Evolutionary conservation across 2,329 filamentous ascomycete species (phyloP).

Genomic region (Nectriaceae sp.): DNA sequence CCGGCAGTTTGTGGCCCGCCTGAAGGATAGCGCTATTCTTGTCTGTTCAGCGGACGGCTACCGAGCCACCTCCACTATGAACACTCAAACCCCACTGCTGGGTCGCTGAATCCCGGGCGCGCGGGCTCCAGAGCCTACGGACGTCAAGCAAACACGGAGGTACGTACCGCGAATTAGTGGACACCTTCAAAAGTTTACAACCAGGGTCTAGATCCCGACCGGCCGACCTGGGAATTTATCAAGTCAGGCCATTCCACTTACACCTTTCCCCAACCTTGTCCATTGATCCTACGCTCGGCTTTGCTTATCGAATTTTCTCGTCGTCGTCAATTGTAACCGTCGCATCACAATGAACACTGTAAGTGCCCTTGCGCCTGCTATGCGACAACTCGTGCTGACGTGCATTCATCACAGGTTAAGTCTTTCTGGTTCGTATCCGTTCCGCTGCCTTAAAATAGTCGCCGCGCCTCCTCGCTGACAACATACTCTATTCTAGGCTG

Average conservation of each 20-base stretch:
- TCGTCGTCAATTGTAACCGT: conserved; percentile 1
- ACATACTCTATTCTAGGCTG: conserved; percentile 56
- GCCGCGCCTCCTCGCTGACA: conserved; percentile 8
- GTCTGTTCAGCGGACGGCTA: too few relatives aligned
- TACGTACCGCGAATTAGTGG: too few relatives aligned
- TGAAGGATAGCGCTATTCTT: neutral
- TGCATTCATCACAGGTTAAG: conserved; percentile 50
- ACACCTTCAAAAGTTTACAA: too few relatives aligned
- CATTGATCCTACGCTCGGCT: conserved; percentile 18
- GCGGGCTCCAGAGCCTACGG: too few relatives aligned
- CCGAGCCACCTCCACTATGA: too few relatives aligned
- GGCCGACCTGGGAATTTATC: conserved; percentile 23
- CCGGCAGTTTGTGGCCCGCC: conserved; percentile 21
- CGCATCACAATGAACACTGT: conserved; percentile 56
- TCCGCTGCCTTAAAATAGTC: conserved; percentile 5
- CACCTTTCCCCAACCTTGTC: conserved; percentile 26
- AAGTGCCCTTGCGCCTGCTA: conserved; percentile 27
- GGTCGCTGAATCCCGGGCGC: too few relatives aligned
- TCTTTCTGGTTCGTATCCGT: conserved; percentile 61
- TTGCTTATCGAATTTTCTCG: conserved; percentile 7
- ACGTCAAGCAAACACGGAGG: too few relatives aligned
- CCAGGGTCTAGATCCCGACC: conserved; percentile 17
- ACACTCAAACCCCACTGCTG: too few relatives aligned
- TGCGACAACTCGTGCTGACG: conserved; percentile 5
- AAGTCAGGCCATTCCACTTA: conserved; percentile 32